Base-by-base conservation (phyloP, 2,329 filamentous ascomycete species). In the Trichophyton mentagrophytes region DNA sequence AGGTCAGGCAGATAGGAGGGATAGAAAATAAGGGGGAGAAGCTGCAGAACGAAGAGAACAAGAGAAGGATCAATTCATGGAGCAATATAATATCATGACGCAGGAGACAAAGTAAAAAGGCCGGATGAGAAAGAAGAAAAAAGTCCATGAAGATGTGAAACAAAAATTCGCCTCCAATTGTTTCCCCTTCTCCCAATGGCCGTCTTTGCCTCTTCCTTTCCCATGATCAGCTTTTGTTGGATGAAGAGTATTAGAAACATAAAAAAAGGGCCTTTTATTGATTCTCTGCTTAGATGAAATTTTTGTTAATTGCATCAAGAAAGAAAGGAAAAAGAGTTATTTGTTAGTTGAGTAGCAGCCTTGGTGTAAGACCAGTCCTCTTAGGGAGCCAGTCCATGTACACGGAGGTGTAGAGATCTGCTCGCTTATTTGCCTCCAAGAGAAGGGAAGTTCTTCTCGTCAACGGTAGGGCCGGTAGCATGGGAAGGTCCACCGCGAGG, bases 401-500 rank as follows among this genome's bases (percentile, higher is more conserved):
- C 55, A 38, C 30, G 55, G 27, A 33, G 22, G 30, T 59, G 33
- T 38, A 38, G 11, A 13, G 33, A 13, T 38, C 33, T 38, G 33
- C 33, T 15, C 20, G 46, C 66, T 71, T 72, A 74, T 70, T 74
- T 74, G 65, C 22, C 59, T 64, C 74, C 74, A 64, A 76, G 72
- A 69, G 69, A 73, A 67, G 74, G 74, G 72, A 76, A 76, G 72
- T 76, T 76, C 72, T 75, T 74, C 69, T 76, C 74, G 67, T 76
- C 74, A 61, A 76, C 73, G 65, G 72, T 70, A 64, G 70, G 69
- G 66, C 65, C 65, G 36, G 66, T 60, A 38, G 62, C 63, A 17
- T 64, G 65, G 60, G 75, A 73, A 64, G 70, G 74, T 69, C 74
- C 61, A 13, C 62, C 60, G 40, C 58, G 61, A 64, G 70, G 74